Evolutionary conservation across 441 rosid genomes (phyloP).

Genomic region (Brassica hybrid): DNA sequence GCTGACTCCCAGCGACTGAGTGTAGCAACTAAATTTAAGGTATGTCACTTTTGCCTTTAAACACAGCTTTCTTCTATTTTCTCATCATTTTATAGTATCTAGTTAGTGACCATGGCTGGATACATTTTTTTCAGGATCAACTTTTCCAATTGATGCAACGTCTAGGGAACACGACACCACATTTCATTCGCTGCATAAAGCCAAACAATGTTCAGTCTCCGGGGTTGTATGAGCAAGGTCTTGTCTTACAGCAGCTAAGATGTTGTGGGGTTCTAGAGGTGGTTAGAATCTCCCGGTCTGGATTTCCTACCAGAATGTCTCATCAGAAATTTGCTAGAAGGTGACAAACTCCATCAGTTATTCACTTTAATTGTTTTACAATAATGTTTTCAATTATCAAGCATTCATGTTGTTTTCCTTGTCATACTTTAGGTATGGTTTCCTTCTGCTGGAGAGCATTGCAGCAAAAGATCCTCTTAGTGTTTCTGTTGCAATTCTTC

Average conservation of each 20-base stretch:
- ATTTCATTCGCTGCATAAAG: slow-evolving; percentile 83
- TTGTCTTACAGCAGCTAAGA: slow-evolving; percentile 87
- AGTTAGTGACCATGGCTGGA: background rate
- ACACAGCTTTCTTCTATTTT: slow-evolving; percentile 22
- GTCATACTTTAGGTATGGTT: slow-evolving; percentile 74
- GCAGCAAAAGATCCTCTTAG: slow-evolving; percentile 84
- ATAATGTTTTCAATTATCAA: no score
- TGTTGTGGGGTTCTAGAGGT: slow-evolving; percentile 97
- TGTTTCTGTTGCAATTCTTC: slow-evolving; percentile 97
- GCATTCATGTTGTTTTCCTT: slow-evolving; percentile 6
- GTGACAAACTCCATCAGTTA: slow-evolving; percentile 45
- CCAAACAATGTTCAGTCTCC: no score
- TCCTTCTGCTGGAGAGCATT: slow-evolving; percentile 74
- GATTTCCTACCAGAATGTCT: slow-evolving; percentile 96
- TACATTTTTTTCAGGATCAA: slow-evolving; percentile 62
- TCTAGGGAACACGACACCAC: slow-evolving; percentile 86
- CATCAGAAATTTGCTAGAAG: no score
- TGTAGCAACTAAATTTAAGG: slow-evolving; percentile 97
- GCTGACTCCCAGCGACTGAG: no score
- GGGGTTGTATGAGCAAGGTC: slow-evolving; percentile 75
- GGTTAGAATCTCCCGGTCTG: slow-evolving; percentile 91
- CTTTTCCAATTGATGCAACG: slow-evolving; percentile 94
- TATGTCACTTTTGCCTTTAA: slow-evolving; percentile 31
- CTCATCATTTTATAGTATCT: background rate
- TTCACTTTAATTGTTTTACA: no score